Conservation (phyloP, 1,139 yeast genomes). For the Yamadazyma blattariae region DNA sequence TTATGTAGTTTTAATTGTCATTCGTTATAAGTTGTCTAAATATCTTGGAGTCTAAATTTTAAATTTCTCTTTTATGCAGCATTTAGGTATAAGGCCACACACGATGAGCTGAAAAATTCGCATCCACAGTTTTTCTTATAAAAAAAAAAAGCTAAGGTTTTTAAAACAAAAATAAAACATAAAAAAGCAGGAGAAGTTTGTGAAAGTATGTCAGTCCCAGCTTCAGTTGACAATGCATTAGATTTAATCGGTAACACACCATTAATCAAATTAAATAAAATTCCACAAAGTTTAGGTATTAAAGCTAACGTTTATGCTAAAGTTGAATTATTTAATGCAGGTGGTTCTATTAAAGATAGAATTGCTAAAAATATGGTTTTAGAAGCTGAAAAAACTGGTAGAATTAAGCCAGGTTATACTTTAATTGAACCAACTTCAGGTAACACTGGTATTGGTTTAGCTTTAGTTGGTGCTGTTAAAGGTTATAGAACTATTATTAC, state of each 20-base stretch:
- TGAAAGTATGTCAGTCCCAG: constrained; percentile 25
- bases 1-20: too few species aligned
- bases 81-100: too few species aligned
- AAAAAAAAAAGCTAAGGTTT: too few species aligned
- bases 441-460: constrained; percentile 86
- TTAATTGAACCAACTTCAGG: constrained; percentile 90
- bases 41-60: too few species aligned
- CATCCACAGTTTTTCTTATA: too few species aligned
- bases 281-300: constrained; percentile 76
- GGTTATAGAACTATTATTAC: constrained; percentile 89
- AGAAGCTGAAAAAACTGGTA: constrained; percentile 77
- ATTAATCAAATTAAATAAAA: constrained; percentile 65
- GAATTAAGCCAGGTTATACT: constrained; percentile 82
- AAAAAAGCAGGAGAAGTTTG: too few species aligned
- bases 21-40: too few species aligned
- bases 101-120: too few species aligned
- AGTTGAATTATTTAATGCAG: constrained; percentile 66
- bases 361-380: constrained; percentile 69
- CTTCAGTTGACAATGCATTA: constrained; percentile 40
- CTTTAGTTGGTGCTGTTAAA: constrained; percentile 80
- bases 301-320: constrained; percentile 61
- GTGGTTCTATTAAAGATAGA: constrained; percentile 71
- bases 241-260: constrained; percentile 86
- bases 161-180: too few species aligned
- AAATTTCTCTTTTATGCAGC: too few species aligned